A percentile compares a stretch with the other conserved stretches of the same genome.
These are phyloP conservation scores for Parachlorella kessleri DNA, from an alignment of 139 green algal genomes.

Conservation along the genomic window DNA sequence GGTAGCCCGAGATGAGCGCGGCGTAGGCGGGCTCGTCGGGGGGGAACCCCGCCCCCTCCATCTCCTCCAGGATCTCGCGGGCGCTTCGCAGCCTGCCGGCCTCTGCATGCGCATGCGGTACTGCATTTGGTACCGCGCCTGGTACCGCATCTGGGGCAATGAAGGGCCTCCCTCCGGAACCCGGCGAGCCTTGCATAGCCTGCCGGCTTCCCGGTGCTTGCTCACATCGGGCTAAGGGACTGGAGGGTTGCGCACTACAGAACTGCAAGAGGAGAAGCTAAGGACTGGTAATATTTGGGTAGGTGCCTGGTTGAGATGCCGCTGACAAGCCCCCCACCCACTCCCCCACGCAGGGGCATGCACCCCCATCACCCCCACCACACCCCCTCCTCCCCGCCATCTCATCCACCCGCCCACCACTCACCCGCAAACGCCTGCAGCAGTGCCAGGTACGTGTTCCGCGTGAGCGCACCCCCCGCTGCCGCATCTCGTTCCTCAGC, in stretches of 20 bases:
- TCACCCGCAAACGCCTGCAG: constrained; percentile 16
- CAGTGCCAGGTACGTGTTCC: constrained; percentile 28
- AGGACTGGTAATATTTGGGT: no score
- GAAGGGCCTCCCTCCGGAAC: not conserved
- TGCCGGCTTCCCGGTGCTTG: no score
- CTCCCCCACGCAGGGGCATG: not conserved
- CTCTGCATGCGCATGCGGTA: not conserved
- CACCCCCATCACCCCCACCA: not conserved
- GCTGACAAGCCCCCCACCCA: no score
- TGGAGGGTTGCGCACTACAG: no score
- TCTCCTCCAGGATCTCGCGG: constrained; percentile 4
- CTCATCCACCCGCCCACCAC: not conserved
- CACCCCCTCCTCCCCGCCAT: not conserved
- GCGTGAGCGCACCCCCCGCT: not conserved
- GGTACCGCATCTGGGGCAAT: not conserved
- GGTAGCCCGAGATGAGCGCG: constrained; percentile 17
- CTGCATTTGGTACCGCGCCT: no score
- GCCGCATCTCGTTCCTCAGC: constrained; percentile 24
- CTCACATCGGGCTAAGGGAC: no score
- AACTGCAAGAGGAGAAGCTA: no score
- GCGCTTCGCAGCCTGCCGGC: not conserved
- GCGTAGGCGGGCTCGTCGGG: constrained; percentile 21
- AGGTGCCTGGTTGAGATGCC: not conserved
- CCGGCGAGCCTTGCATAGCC: not conserved
- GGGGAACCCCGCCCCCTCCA: not conserved